Evolutionary conservation across 139 green algal species (phyloP).

Genomic region (Closterium sp.): DNA sequence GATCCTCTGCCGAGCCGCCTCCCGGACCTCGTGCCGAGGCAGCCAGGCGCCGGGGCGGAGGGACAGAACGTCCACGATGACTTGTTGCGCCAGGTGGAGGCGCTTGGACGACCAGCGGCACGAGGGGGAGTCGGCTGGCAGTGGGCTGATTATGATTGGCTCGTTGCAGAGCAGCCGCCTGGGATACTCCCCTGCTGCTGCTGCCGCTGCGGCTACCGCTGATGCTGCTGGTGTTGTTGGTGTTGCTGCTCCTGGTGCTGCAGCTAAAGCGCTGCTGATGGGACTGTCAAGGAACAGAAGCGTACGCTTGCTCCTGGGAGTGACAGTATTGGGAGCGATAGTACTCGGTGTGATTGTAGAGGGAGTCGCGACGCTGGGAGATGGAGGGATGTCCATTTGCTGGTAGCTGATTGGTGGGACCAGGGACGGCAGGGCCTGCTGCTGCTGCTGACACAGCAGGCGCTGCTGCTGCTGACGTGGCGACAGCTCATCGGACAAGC

Average conservation of each 20-base stretch:
- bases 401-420: neutral
- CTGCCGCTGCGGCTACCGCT: neutral
- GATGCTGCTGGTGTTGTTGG: neutral
- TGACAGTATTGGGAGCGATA: neutral
- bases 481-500: neutral
- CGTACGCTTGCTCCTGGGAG: neutral
- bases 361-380: neutral
- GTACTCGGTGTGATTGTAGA: neutral
- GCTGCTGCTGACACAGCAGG: neutral
- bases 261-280: neutral
- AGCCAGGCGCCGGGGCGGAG: slow-evolving; percentile 23
- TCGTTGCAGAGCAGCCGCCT: neutral
- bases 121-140: slow-evolving; percentile 16
- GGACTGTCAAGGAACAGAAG: neutral
- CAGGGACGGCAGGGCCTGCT: neutral
- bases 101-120: slow-evolving; percentile 51
- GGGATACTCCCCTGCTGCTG: neutral
- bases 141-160: slow-evolving; percentile 5
- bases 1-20: slow-evolving; percentile 51
- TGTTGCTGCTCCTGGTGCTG: neutral
- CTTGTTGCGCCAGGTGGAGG: slow-evolving; percentile 37
- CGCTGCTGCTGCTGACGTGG: neutral
- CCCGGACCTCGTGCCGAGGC: slow-evolving; percentile 47
- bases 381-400: neutral
- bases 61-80: slow-evolving; percentile 41